A percentile compares a stretch with the other conserved stretches of the same genome.
Conservation (phyloP, 2,329 filamentous ascomycete genomes). For the Cladosporium austrohemisphaericum region DNA sequence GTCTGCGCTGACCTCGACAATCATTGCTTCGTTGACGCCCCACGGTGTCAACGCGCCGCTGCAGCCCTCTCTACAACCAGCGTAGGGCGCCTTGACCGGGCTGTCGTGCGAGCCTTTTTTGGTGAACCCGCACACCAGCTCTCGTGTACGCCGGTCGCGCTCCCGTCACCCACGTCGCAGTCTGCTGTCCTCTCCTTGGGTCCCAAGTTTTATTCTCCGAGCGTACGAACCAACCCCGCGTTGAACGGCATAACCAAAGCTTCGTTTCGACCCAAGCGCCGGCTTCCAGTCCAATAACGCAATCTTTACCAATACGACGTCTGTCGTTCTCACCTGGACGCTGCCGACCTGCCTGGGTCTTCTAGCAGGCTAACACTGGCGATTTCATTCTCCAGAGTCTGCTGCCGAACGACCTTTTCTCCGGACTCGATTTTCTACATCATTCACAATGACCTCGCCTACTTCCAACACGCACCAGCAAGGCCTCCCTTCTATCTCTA, state of each 20-base stretch:
- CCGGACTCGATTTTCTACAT: too few species aligned
- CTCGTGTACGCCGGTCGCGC: constrained; percentile 16
- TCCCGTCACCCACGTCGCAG: constrained; percentile 5
- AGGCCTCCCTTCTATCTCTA: constrained; percentile 35
- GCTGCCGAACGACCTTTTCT: too few species aligned
- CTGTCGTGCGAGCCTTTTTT: constrained; percentile 14
- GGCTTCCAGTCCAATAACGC: too few species aligned
- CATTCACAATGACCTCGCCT: constrained; percentile 25
- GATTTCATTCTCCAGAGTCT: background rate
- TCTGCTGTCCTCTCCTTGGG: constrained; percentile 7
- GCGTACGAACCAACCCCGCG: constrained; percentile 16
- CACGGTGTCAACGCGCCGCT: constrained; percentile 20
- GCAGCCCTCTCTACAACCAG: constrained; percentile 10
- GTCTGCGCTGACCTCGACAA: too few species aligned
- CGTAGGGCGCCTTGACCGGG: constrained; percentile 16
- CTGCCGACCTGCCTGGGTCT: background rate
- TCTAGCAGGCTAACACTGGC: background rate
- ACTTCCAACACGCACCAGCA: constrained; percentile 20
- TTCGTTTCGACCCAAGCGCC: too few species aligned
- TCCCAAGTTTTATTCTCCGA: constrained; percentile 26
- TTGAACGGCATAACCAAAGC: constrained; percentile 11
- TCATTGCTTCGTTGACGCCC: too few species aligned
- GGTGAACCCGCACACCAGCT: constrained; percentile 11
- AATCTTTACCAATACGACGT: constrained; percentile 5
- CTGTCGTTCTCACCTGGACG: background rate